Evolutionary conservation across 129 eudicot species (phyloP), one percentile per base, ranked within the genome.

Genomic region (Erigeron canadensis): DNA sequence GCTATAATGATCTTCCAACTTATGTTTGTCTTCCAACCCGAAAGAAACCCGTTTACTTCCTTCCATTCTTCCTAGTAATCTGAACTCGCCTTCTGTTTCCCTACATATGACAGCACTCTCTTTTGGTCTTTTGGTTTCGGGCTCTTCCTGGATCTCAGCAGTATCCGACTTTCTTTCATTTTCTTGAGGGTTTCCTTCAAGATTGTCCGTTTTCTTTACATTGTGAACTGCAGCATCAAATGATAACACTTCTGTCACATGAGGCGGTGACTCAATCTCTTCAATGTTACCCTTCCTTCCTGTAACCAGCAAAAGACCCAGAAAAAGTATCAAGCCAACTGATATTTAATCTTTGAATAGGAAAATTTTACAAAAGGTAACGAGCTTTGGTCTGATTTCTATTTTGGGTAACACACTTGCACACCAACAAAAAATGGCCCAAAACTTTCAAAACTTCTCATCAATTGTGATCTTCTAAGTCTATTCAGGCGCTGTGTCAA

Each of bases 151-250:
- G 15, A 80, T 80, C 67, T 80, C 83, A 0, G 37, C 5, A 16
- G 39, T 37, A 16, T 71, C 64, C 34, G 13, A 13, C 59, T 63
- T 77, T 51, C 13, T 63, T 77, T 63, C 72, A 5, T 51, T 43
- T 70, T 61, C 71, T 48, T 50, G 71, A 40, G 43, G 10, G 16
- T 62, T 77, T 70, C 42, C 67, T 77, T 53, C 67, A 34, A 54
- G 34, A 57, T 12, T 63, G 39, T 71, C 81, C 15, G 81, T 2
- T 63, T 77, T 75, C 68, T 75, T 74, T 57, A 73, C 75, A 22
- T 70, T 74, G 80, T 80, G 76, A 74, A 80, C 83, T 0, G 83
- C 83, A 17, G 76, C 83, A 51, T 80, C 83, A 15, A 80, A 80
- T 48, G 83, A 80, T 68, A 80, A 45, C 5, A 54, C 83, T 21